phyloP scores from a whole-genome alignment of 371 early-diverging fungal genomes.

The Circinella minor region DNA sequence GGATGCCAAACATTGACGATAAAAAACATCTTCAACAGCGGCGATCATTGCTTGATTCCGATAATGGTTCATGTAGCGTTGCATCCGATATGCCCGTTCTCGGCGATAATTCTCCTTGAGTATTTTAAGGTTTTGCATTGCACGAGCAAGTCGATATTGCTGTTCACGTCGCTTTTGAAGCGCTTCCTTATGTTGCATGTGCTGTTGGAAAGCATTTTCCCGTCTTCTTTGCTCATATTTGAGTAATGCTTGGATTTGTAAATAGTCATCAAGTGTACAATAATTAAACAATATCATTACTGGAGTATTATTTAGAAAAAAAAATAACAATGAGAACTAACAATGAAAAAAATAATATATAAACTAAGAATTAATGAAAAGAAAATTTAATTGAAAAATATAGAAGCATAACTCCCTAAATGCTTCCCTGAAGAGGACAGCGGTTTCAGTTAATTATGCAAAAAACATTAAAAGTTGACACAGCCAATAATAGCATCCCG shows the following conservation, averaged over 20 bases:
- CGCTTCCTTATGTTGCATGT: constrained; percentile 7
- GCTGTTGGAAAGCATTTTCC: constrained; percentile 2
- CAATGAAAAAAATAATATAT: too few species aligned
- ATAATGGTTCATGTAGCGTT: constrained; percentile 18
- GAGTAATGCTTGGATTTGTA: constrained; percentile 31
- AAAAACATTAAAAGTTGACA: background rate
- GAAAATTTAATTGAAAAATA: too few species aligned
- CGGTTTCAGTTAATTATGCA: constrained; percentile 4
- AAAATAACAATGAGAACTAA: too few species aligned
- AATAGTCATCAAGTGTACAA: constrained; percentile 37
- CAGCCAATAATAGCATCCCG: background rate
- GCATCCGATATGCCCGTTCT: constrained; percentile 22
- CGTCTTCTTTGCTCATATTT: constrained; percentile 22
- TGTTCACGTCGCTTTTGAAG: background rate
- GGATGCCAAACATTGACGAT: constrained; percentile 23
- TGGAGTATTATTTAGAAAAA: too few species aligned
- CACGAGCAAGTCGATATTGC: constrained; percentile 20
- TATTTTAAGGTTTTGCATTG: constrained; percentile 21
- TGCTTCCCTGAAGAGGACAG: background rate
- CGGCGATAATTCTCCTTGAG: constrained; percentile 29
- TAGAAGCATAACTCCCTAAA: too few species aligned
- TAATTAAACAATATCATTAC: background rate
- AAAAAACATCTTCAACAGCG: constrained; percentile 13
- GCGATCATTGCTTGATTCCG: constrained; percentile 15
- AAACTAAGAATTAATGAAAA: too few species aligned